phyloP scores from a whole-genome alignment of 768 basidiomycete genomes.

The Lactarius pseudohatsudake region DNA sequence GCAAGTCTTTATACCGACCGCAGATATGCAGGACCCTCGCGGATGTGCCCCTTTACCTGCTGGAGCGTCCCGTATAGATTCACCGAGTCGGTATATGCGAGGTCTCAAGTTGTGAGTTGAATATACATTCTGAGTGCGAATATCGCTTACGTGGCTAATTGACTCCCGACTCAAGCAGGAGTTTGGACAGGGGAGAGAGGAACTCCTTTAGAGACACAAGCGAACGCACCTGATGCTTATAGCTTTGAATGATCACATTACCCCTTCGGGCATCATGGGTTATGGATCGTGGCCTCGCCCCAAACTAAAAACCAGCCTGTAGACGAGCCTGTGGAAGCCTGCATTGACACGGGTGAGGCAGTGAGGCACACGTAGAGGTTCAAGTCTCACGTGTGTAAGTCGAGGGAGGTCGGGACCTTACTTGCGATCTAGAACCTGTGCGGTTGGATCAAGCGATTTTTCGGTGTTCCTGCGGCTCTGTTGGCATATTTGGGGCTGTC shows the following conservation, averaged over 20 bases:
- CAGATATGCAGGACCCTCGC: constrained; percentile 2
- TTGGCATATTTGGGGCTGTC: neutral
- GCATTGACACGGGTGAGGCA: neutral
- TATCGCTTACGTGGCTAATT: constrained; percentile 1
- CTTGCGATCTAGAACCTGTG: neutral
- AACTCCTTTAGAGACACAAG: constrained; percentile 6
- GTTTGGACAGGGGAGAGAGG: neutral
- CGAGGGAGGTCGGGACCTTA: neutral
- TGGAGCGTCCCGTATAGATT: constrained; percentile 2
- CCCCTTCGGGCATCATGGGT: neutral
- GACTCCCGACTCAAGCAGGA: neutral
- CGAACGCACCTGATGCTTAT: neutral
- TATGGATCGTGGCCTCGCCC: neutral
- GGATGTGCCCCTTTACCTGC: neutral
- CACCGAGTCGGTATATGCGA: neutral
- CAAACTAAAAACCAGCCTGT: neutral
- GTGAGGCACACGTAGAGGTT: neutral
- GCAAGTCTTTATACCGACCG: neutral
- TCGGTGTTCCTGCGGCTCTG: neutral
- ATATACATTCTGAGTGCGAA: constrained; percentile 8
- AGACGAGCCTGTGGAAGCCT: neutral
- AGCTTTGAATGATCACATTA: constrained; percentile 2
- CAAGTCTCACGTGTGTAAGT: neutral
- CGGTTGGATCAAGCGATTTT: neutral
- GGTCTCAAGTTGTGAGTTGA: neutral